These are phyloP conservation scores for Lathyrus aphaca DNA, from an alignment of 306 rosid genomes.

Conservation along the genomic window DNA sequence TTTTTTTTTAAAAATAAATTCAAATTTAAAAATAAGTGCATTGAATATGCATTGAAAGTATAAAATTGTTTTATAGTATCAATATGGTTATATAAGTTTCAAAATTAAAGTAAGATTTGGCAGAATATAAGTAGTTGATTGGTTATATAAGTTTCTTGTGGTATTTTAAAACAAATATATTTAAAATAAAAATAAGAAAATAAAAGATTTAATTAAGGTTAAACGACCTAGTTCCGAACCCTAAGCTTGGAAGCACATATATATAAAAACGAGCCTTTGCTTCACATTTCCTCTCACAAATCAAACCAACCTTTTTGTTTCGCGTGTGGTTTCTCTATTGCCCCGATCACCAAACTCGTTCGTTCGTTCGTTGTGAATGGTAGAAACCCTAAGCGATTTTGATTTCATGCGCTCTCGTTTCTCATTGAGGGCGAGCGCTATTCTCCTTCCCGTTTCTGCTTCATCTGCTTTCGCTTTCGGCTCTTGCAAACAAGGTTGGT, in stretches of 20 bases:
- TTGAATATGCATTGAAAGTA: too few species aligned
- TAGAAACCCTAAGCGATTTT: conserved; percentile 65
- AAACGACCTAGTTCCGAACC: neutral
- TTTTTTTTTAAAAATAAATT: too few species aligned
- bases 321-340: neutral
- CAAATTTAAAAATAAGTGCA: too few species aligned
- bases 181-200: neutral
- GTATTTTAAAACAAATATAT: neutral
- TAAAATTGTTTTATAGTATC: too few species aligned
- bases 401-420: conserved; percentile 83
- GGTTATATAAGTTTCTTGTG: too few species aligned
- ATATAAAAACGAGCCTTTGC: conserved; percentile 24
- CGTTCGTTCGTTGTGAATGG: conserved; percentile 70
- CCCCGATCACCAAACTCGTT: neutral
- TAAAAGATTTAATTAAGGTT: too few species aligned
- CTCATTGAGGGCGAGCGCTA: conserved; percentile 80
- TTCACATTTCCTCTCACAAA: neutral
- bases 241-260: neutral
- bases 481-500: conserved; percentile 97
- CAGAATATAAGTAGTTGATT: too few species aligned
- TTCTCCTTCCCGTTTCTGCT: conserved; percentile 59
- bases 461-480: conserved; percentile 73
- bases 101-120: too few species aligned
- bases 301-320: neutral
- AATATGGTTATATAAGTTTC: too few species aligned